A percentile compares a stretch with the other conserved stretches of the same genome.
Evolutionary conservation across 129 eudicot genomes (phyloP).

Genomic region (Tagetes erecta): DNA sequence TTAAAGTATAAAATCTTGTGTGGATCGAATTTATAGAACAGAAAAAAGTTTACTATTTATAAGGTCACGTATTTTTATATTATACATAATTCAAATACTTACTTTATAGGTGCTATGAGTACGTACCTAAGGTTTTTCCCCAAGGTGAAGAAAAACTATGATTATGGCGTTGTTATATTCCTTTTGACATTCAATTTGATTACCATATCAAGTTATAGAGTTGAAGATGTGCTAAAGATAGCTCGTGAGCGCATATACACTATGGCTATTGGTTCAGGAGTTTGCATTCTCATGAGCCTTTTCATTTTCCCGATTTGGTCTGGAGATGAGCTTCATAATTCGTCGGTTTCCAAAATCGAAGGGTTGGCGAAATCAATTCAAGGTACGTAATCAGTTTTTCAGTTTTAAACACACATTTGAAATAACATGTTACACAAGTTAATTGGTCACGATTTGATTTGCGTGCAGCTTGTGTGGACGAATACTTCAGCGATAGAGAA

Average conservation of each 20-base stretch:
- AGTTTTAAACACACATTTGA: background rate
- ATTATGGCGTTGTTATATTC: constrained; percentile 43
- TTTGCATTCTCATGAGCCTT: constrained; percentile 42
- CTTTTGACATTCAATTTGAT: constrained; percentile 45
- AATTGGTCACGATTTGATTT: background rate
- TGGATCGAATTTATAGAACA: too few relatives aligned
- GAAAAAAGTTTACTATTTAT: too few relatives aligned
- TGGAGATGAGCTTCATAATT: constrained; percentile 42
- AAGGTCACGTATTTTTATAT: too few relatives aligned
- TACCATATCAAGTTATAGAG: constrained; percentile 38
- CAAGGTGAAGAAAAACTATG: constrained; percentile 38
- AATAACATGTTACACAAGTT: background rate
- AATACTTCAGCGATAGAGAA: constrained; percentile 52
- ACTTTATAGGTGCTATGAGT: constrained; percentile 30
- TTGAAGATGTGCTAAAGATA: constrained; percentile 31
- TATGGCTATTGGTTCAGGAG: constrained; percentile 40
- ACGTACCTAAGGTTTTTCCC: constrained; percentile 45
- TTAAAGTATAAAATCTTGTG: too few relatives aligned
- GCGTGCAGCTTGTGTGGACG: constrained; percentile 43
- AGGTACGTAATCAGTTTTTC: constrained; percentile 21
- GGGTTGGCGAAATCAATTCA: constrained; percentile 39
- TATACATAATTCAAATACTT: background rate
- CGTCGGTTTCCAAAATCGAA: constrained; percentile 40
- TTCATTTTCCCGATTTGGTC: constrained; percentile 46
- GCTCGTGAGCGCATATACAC: constrained; percentile 42